phyloP scores from a whole-genome alignment of 1,139 yeast genomes.

The Geotrichum histeridarum region DNA sequence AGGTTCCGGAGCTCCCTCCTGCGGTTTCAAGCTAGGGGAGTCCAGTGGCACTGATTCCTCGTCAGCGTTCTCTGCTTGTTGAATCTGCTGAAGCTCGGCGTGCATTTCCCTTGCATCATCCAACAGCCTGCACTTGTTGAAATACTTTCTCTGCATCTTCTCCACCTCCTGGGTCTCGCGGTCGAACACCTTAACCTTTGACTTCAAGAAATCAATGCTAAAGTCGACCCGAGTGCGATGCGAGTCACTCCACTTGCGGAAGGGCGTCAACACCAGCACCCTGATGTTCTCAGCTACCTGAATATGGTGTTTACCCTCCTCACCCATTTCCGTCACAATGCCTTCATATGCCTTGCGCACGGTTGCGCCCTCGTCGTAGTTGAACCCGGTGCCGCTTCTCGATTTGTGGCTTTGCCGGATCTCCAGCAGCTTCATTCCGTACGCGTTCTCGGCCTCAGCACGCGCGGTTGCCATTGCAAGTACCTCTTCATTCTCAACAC shows the following conservation, averaged over 20 bases:
- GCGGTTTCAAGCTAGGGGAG: background rate
- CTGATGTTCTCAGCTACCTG: conserved; percentile 62
- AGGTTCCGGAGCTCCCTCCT: background rate
- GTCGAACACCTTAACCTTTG: conserved; percentile 52
- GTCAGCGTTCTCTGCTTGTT: background rate
- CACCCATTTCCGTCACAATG: conserved; percentile 52
- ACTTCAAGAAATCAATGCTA: conserved; percentile 51
- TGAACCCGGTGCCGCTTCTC: conserved; percentile 44
- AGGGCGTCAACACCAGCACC: conserved; percentile 61
- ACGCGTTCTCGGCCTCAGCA: conserved; percentile 67
- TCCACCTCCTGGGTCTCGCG: conserved; percentile 47
- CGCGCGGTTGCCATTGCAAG: conserved; percentile 60
- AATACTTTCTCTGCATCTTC: conserved; percentile 61
- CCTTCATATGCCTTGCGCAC: conserved; percentile 58
- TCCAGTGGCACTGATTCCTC: background rate
- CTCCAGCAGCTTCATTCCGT: conserved; percentile 55
- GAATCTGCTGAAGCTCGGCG: background rate
- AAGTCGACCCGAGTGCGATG: conserved; percentile 65
- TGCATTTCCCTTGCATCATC: conserved; percentile 45
- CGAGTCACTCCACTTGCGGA: conserved; percentile 69
- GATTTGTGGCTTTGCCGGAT: conserved; percentile 39
- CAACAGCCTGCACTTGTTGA: conserved; percentile 69
- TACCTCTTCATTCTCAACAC: conserved; percentile 67
- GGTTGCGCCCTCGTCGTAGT: conserved; percentile 45
- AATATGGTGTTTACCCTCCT: conserved; percentile 65